Base-by-base conservation (phyloP, 2,329 filamentous ascomycete species). In the Aspergillus sp. region DNA sequence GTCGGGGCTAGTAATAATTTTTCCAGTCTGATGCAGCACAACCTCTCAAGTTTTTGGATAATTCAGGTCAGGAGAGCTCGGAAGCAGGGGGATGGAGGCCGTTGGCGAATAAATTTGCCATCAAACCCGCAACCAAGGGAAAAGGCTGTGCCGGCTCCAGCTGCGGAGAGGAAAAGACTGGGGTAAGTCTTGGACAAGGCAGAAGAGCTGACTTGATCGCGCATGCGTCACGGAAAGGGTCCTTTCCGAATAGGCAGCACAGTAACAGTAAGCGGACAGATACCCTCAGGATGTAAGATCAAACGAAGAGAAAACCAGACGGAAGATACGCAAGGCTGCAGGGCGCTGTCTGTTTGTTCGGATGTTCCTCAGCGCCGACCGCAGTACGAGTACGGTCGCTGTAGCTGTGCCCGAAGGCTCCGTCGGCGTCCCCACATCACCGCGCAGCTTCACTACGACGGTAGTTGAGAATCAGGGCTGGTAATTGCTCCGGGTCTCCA, bases 341-440 rank as follows among this genome's bases (percentile, higher is more conserved):
- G 54, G 30, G 12, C 34, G 33, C 42, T 44, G 47, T 20, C 24
- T 41, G 44, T 27, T 13, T 42, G 44, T 19, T 47, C 62, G 59
- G 62, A 60, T 56, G 62, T 63, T 64, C 61, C 54, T 57, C 59
- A 59, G 51, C 51, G 61, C 62, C 62, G 62, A 64, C 56, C 56
- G 61, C 48, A 56, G 56, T 47, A 64, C 56, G 3, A 20, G 20
- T 51, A 59, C 53, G 53, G 41, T 61, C 60, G 56, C 52, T 34
- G 45, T 52, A 52, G 34, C 27, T 30, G 9, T 55, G 46, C 41
- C 47, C 51, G 58, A 51, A 47, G 30, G 30, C 40, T 48, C 53
- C 53, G 50, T 48, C 27, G 45, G 17, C 15, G 45, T 41, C 51
- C 34, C 51, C 51, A 54, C 51, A 54, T 54, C 51, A 20, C 15